Evolutionary conservation across 1,284 basidiomycete genomes (phyloP).

Genomic region (Volvariella volvacea): DNA sequence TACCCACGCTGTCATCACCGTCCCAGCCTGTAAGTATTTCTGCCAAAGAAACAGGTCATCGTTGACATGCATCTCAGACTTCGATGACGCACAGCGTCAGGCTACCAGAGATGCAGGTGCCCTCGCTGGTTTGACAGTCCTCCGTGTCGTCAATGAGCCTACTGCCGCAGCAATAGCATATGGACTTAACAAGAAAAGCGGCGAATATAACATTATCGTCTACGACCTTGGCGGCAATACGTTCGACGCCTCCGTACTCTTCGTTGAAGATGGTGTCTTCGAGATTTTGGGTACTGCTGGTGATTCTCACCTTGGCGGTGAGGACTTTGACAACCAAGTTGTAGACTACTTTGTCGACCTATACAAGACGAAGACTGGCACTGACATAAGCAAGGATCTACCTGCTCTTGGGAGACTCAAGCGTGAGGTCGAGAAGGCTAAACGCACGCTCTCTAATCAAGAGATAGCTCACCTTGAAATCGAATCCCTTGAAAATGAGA

Average conservation of each 20-base stretch:
- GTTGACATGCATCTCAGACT: constrained; percentile 42
- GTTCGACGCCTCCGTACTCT: constrained; percentile 96
- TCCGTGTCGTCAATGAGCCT: constrained; percentile 99
- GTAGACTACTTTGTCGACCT: constrained; percentile 89
- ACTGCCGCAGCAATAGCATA: constrained; percentile 98
- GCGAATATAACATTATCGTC: constrained; percentile 94
- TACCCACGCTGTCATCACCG: constrained; percentile 96
- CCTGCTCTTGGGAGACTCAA: constrained; percentile 95
- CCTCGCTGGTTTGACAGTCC: constrained; percentile 92
- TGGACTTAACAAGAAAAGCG: constrained; percentile 94
- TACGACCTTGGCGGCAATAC: constrained; percentile 99
- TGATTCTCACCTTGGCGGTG: constrained; percentile 98
- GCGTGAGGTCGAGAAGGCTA: constrained; percentile 98
- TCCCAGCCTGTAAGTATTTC: constrained; percentile 76
- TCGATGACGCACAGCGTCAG: constrained; percentile 99
- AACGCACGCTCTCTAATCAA: constrained; percentile 92
- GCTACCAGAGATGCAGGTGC: constrained; percentile 98
- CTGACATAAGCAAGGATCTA: constrained; percentile 83
- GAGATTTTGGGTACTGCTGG: constrained; percentile 97
- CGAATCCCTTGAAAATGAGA: constrained; percentile 91
- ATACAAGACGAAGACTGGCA: constrained; percentile 94
- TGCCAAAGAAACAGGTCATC: no score
- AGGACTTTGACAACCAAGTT: constrained; percentile 97
- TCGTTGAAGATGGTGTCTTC: constrained; percentile 97
- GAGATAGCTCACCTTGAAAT: constrained; percentile 86